phyloP scores from a whole-genome alignment of 75 land plant species.

The Pinus taeda region DNA sequence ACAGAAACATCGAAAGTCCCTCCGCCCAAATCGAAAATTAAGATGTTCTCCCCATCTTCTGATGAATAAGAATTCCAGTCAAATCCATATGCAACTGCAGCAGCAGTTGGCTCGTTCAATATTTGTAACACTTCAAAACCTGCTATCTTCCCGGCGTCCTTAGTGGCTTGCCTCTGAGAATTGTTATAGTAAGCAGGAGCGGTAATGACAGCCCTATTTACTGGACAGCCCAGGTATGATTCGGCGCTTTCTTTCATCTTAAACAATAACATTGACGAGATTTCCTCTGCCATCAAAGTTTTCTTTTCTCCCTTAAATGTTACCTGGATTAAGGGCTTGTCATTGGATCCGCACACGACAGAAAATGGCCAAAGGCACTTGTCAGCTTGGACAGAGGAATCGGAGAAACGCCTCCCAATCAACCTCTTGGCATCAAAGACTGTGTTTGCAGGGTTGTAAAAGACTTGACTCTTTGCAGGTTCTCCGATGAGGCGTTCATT shows the following conservation, averaged over 20 bases:
- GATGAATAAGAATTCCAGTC: conserved; percentile 3
- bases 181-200: conserved; percentile 9
- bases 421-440: conserved; percentile 46
- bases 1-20: conserved; percentile 27
- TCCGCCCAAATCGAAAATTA: conserved; percentile 28
- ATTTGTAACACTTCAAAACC: conserved; percentile 23
- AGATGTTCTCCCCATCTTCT: conserved; percentile 13
- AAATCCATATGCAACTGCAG: conserved; percentile 27
- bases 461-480: conserved; percentile 50
- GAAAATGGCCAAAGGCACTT: conserved; percentile 21
- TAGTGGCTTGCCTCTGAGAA: conserved; percentile 29
- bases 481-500: conserved; percentile 38
- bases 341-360: conserved; percentile 11
- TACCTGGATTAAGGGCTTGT: conserved; percentile 18
- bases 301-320: conserved; percentile 18
- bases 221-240: conserved; percentile 11
- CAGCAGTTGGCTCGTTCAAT: conserved; percentile 31
- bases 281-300: conserved; percentile 26
- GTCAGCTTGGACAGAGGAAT: conserved; percentile 12
- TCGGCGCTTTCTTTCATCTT: conserved; percentile 19
- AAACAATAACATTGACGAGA: conserved; percentile 19
- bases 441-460: conserved; percentile 40
- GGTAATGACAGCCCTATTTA: conserved; percentile 17
- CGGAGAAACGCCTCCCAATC: conserved; percentile 39
- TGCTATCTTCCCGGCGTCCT: conserved; percentile 29